A percentile compares a stretch with the other conserved stretches of the same genome.
These are phyloP conservation scores for Hypoxylon sp. DNA, from an alignment of 2,329 filamentous ascomycete genomes.

Conservation along the genomic window DNA sequence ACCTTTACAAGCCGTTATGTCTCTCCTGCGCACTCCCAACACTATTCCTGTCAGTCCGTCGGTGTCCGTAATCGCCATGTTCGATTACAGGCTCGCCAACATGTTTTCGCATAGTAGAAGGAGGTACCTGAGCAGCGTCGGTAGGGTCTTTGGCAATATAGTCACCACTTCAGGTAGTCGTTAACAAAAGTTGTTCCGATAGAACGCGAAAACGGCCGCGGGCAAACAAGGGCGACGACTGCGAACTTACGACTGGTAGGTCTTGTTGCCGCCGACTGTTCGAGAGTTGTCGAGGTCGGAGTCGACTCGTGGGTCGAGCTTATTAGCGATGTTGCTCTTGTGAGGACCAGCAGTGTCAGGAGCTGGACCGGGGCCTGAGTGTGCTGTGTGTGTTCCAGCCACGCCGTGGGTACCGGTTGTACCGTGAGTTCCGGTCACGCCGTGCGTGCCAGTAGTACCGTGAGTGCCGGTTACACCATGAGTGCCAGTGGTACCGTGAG, in stretches of 20 bases:
- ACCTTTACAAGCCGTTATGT: slow-evolving; percentile 50
- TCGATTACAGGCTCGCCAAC: slow-evolving; percentile 61
- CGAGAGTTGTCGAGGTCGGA: slow-evolving; percentile 67
- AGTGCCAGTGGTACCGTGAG: slow-evolving; percentile 40
- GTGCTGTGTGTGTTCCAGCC: slow-evolving; percentile 16
- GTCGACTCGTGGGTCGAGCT: slow-evolving; percentile 68
- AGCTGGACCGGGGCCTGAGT: slow-evolving; percentile 54
- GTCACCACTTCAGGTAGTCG: slow-evolving; percentile 21
- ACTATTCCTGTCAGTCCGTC: slow-evolving; percentile 62
- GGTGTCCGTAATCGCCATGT: slow-evolving; percentile 60
- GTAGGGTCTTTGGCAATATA: slow-evolving; percentile 59
- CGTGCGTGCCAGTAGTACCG: slow-evolving; percentile 36
- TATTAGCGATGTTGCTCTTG: slow-evolving; percentile 67
- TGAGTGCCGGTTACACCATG: slow-evolving; percentile 40
- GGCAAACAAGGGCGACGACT: slow-evolving; percentile 5
- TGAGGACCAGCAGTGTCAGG: slow-evolving; percentile 65
- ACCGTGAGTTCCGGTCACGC: slow-evolving; percentile 42
- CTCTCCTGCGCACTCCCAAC: slow-evolving; percentile 62
- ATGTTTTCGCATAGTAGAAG: slow-evolving; percentile 64
- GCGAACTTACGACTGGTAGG: slow-evolving; percentile 59
- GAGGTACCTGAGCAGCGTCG: slow-evolving; percentile 70
- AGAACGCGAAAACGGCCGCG: background rate
- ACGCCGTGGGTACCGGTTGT: slow-evolving; percentile 23
- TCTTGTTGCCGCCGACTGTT: slow-evolving; percentile 68
- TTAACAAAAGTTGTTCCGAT: slow-evolving; percentile 20